Conservation (phyloP, 2,329 filamentous ascomycete species). For the Hymenoscyphus linearis region DNA sequence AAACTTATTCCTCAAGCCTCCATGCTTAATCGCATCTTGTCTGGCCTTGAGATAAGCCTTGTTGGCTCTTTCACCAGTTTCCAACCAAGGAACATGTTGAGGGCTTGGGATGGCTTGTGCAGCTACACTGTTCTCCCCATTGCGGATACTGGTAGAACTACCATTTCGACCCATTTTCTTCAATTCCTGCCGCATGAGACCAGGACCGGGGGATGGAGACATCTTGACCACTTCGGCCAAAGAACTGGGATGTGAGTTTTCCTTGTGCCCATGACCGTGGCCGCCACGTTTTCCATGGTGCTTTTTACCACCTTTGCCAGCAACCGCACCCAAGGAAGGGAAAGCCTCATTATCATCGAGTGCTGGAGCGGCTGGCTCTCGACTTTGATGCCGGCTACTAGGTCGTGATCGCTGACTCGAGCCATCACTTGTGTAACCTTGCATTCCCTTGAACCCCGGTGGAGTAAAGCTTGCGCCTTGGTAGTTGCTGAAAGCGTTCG, state of each 20-base stretch:
- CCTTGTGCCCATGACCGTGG: constrained; percentile 66
- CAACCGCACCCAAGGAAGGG: constrained; percentile 75
- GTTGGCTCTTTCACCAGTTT: constrained; percentile 86
- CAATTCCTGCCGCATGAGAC: constrained; percentile 51
- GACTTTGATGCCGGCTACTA: constrained; percentile 70
- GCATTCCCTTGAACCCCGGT: constrained; percentile 63
- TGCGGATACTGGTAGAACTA: constrained; percentile 57
- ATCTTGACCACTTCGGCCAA: constrained; percentile 93
- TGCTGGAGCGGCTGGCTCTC: constrained; percentile 64
- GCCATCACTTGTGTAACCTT: constrained; percentile 50
- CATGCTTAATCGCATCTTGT: constrained; percentile 94
- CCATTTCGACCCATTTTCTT: constrained; percentile 59
- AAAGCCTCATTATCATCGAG: constrained; percentile 96
- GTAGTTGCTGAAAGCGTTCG: constrained; percentile 45
- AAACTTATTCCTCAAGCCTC: constrained; percentile 93
- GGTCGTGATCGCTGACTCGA: constrained; percentile 76
- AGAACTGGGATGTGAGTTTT: constrained; percentile 65
- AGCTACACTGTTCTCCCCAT: constrained; percentile 72
- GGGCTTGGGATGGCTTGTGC: constrained; percentile 81
- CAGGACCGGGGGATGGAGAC: constrained; percentile 76
- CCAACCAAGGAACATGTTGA: constrained; percentile 92
- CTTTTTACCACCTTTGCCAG: constrained; percentile 75
- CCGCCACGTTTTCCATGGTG: constrained; percentile 88
- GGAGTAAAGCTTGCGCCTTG: constrained; percentile 55
- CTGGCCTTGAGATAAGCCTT: constrained; percentile 92